Conservation (phyloP, 1,284 basidiomycete species). For the Melampsora occidentalis region DNA sequence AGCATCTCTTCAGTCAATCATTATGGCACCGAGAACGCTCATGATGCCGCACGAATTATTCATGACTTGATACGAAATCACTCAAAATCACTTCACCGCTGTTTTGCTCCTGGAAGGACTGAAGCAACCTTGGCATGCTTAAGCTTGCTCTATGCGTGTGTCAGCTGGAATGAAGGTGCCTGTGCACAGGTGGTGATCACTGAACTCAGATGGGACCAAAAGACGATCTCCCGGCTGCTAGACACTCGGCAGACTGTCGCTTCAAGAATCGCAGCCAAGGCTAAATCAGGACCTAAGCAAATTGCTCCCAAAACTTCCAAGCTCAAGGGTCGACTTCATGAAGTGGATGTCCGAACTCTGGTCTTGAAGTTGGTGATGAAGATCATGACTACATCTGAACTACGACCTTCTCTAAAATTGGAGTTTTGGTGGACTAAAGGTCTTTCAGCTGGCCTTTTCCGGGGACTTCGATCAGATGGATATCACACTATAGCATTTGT, state of each 20-base stretch:
- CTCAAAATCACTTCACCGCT: slow-evolving; percentile 41
- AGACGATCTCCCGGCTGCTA: slow-evolving; percentile 38
- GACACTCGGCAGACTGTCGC: slow-evolving; percentile 25
- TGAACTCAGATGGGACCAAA: slow-evolving; percentile 41
- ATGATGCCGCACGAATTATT: slow-evolving; percentile 34
- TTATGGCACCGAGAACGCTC: slow-evolving; percentile 10
- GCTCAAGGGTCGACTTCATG: slow-evolving; percentile 30
- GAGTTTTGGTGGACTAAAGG: slow-evolving; percentile 42
- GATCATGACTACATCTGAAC: slow-evolving; percentile 17
- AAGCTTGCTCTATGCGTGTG: slow-evolving; percentile 37
- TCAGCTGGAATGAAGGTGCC: slow-evolving; percentile 33
- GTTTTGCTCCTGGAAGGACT: slow-evolving; percentile 43
- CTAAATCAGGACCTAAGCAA: slow-evolving; percentile 17
- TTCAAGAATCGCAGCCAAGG: not conserved
- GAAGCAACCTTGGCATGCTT: slow-evolving; percentile 43
- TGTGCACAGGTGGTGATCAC: slow-evolving; percentile 34
- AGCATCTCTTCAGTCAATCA: slow-evolving; percentile 9
- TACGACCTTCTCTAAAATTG: slow-evolving; percentile 33
- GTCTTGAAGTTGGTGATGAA: slow-evolving; percentile 37
- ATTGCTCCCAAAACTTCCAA: slow-evolving; percentile 26
- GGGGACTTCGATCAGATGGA: slow-evolving; percentile 21
- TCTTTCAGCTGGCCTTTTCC: slow-evolving; percentile 34
- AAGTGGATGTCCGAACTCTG: slow-evolving; percentile 32
- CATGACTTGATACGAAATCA: slow-evolving; percentile 35
- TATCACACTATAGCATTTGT: slow-evolving; percentile 42